Percentiles rank a stretch among this genome's conserved stretches.
Conservation (phyloP, 2,329 filamentous ascomycete genomes). For the Chrysoporthe deuterocubensis region DNA sequence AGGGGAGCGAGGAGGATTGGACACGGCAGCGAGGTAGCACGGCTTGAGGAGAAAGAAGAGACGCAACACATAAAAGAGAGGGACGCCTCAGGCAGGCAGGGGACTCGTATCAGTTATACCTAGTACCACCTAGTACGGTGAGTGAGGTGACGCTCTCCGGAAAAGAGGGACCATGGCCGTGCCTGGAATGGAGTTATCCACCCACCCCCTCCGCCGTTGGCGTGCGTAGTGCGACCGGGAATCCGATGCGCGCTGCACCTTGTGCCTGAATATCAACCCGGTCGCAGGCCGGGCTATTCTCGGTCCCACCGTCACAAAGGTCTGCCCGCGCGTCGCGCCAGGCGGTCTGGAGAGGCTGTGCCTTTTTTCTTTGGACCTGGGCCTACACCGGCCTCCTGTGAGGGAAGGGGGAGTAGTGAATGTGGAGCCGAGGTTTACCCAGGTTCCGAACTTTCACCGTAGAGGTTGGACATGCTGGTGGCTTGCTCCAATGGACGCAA, state of each 20-base stretch:
- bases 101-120: background rate
- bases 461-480: background rate
- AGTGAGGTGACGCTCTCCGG: background rate
- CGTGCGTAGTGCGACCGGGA: slow-evolving; percentile 8
- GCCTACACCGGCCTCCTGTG: no score
- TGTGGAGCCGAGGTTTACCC: slow-evolving; percentile 20
- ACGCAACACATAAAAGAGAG: no score
- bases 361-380: background rate
- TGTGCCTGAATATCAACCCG: background rate
- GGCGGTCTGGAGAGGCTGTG: background rate
- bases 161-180: background rate
- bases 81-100: background rate
- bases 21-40: background rate
- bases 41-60: background rate
- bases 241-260: background rate
- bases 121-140: background rate
- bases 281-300: background rate
- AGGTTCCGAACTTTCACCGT: slow-evolving; percentile 26
- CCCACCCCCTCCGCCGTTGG: background rate
- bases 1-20: background rate
- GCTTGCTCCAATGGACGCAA: background rate
- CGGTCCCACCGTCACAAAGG: background rate
- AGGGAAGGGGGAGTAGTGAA: background rate
- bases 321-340: background rate
- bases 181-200: background rate